phyloP scores from a whole-genome alignment of 495 filamentous ascomycete species.

The Cercophora samala region DNA sequence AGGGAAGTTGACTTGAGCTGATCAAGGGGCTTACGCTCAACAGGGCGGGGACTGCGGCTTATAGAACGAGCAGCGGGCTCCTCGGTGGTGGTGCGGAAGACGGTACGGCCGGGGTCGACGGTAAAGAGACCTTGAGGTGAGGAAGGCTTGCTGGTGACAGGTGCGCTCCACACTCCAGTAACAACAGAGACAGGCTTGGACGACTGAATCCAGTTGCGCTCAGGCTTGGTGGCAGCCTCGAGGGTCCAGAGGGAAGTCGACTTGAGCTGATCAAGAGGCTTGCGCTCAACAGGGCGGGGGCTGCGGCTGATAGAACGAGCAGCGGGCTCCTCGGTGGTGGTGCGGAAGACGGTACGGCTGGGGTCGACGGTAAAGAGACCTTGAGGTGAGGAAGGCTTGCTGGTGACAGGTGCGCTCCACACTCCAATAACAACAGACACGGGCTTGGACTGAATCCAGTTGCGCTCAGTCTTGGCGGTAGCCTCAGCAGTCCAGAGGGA shows the following conservation, averaged over 20 bases:
- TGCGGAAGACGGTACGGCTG: conserved; percentile 24
- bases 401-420: conserved; percentile 14
- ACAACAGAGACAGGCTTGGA: too few species aligned
- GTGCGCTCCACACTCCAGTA: conserved; percentile 7
- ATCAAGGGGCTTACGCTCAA: conserved; percentile 20
- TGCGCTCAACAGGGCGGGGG: conserved; percentile 12
- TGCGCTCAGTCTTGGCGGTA: conserved; percentile 8
- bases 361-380: conserved; percentile 5
- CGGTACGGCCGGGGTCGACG: conserved; percentile 4
- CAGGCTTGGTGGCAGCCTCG: not conserved
- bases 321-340: conserved; percentile 31
- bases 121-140: conserved; percentile 8
- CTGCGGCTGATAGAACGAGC: conserved; percentile 26
- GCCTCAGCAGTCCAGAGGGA: conserved; percentile 26
- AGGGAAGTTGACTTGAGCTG: conserved; percentile 28
- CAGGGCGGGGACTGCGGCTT: conserved; percentile 17
- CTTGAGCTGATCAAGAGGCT: conserved; percentile 25
- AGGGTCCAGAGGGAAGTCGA: conserved; percentile 32
- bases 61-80: conserved; percentile 31
- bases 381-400: conserved; percentile 17
- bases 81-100: conserved; percentile 31
- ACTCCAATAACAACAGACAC: conserved; percentile 2
- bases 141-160: conserved; percentile 20
- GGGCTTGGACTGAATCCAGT: conserved; percentile 28
- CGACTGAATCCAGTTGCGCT: conserved; percentile 8